Base-by-base conservation (phyloP, 1,284 basidiomycete genomes). In the Ustilago hordei region DNA sequence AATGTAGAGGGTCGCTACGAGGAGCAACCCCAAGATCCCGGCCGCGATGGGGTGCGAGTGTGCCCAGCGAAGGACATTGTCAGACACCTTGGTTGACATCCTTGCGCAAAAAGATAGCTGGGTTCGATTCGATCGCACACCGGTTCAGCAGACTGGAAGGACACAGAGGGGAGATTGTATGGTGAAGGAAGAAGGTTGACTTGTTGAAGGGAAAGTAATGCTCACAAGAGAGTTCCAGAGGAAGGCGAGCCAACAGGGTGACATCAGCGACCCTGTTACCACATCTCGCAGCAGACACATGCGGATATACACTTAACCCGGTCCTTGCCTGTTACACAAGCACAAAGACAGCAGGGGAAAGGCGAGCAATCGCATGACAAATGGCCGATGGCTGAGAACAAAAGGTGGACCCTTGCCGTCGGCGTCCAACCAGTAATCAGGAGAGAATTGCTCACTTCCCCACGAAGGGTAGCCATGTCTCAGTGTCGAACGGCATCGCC, bases 51-150 rank as follows among this genome's bases (percentile, higher is more conserved):
- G 75, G 23, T 77, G 63, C 36, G 32, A 13, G 39, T 34, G 41
- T 17, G 59, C 62, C 61, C 59, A 69, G 17, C 58, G 57, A 19
- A 69, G 55, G 50, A 69, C 45, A 13, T 45, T 47, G 32, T 74
- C 65, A 45, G 64, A 67, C 47, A 68, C 34, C n/a, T 57, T 54
- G 12, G 61, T 68, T 61, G 70, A 54, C 70, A 73, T 73, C 48
- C 31, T 64, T 32, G 50, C 11, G 50, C 12, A 52, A 6, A 38
- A 13, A 11, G 28, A 55, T 8, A n/a, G 32, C 23, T 48, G 45
- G 17, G 13, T 28, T 11, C 19, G 23, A 48, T 48, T 23, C 45
- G 13, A 13, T 48, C 39, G 45, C 23, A 48, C 6, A 48, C 45
- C 45, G 12, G 41, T 15, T 13, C 15, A 45, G 41, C n/a, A 45